Base-by-base conservation (phyloP, 148 eudicot genomes). In the Nepenthes mirabilis region DNA sequence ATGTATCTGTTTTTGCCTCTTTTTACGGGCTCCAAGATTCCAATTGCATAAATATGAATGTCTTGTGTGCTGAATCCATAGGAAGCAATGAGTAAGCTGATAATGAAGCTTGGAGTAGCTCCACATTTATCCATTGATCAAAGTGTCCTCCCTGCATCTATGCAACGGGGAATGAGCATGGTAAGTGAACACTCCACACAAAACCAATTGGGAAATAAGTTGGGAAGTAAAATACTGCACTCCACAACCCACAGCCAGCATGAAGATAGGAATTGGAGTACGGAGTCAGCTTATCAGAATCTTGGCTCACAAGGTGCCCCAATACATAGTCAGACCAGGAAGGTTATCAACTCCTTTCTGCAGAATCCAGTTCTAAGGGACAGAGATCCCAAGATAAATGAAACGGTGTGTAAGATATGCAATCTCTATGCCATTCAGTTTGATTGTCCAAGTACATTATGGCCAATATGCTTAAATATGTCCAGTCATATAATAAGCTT, bases 31-130 rank as follows among this genome's bases (percentile, higher is more conserved):
- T 48, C 13, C 43, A 11, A 53, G 37, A 53, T 58, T 33, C 33
- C 47, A 34, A 3, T 45, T 47, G 2, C 57, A 14, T 43, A 37
- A 43, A 60, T 65, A 40, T 49, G 43, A 32, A 14, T 52, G 48
- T 61, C 43, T 51, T 33, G 37, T 62, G 11, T 65, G 63, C 59
- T 56, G 67, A 64, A 60, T 61, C 80, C 55, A 36, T 73, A 93
- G 99, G 81, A 76, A 77, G 66, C 84, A 55, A 63, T 68, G 65
- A 61, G 76, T 68, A 74, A 76, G 67, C 54, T 84, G 81, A 82
- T 93, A 85, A 67, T 49, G 66, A 88, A 73, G 79, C 76, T 82
- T 82, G 99, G 96, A 64, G 64, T 72, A 47, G 51, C 73, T 68
- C 75, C 94, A 34, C 72, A 64, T 54, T 62, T 88, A 58, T 74